Percentiles rank a stretch among this genome's conserved stretches.
Evolutionary conservation across 2,329 filamentous ascomycete species (phyloP).

Genomic region (Achaetomium macrosporum): DNA sequence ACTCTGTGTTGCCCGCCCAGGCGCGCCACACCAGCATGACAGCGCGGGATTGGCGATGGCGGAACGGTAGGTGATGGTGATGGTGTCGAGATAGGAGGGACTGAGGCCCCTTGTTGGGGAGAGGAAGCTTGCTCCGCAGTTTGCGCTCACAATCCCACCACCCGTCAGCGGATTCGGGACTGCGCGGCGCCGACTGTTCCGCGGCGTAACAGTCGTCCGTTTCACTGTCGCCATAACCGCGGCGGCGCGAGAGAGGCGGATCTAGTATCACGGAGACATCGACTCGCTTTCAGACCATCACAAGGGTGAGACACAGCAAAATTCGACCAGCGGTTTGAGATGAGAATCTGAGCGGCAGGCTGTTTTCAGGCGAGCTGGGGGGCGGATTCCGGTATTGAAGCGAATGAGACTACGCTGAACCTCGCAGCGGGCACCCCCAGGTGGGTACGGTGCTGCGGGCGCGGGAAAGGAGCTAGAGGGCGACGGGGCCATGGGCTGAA

Average conservation of each 20-base stretch:
- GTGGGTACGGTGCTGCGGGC: not conserved
- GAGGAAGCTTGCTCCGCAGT: conserved; percentile 16
- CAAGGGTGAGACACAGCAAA: not conserved
- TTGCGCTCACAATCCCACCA: conserved; percentile 10
- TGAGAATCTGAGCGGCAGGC: not conserved
- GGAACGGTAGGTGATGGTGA: conserved; percentile 25
- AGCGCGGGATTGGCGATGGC: conserved; percentile 20
- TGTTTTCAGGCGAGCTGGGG: not conserved
- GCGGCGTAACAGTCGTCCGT: conserved; percentile 13
- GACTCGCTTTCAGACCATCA: conserved; percentile 2
- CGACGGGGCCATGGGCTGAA: conserved; percentile 10
- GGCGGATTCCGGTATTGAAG: no score
- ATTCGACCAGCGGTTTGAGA: not conserved
- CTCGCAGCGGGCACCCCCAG: no score
- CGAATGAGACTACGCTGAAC: no score
- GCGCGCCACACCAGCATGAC: conserved; percentile 22
- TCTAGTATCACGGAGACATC: conserved; percentile 16
- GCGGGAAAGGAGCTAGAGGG: not conserved
- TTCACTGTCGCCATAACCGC: conserved; percentile 22
- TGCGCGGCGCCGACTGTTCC: conserved; percentile 15
- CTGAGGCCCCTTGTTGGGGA: conserved; percentile 13
- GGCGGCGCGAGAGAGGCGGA: conserved; percentile 15
- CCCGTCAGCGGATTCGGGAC: conserved; percentile 15
- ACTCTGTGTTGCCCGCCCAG: conserved; percentile 20
- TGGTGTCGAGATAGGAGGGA: conserved; percentile 21